phyloP scores from a whole-genome alignment of 192 early-diverging fungal species.

The Ramicandelaber brevisporus region DNA sequence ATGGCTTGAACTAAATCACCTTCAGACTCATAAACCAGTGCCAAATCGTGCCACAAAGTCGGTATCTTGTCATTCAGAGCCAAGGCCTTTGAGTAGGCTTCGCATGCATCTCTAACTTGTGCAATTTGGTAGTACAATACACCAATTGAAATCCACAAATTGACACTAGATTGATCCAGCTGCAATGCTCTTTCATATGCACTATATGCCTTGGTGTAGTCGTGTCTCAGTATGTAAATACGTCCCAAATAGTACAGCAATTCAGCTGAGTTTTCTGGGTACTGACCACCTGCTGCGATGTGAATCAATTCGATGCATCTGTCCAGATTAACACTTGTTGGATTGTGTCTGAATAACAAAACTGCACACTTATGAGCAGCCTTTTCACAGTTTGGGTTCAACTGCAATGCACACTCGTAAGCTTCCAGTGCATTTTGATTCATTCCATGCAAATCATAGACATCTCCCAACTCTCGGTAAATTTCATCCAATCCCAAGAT shows the following conservation, averaged over 20 bases:
- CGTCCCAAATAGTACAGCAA: conserved; percentile 88
- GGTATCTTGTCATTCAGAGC: too few relatives aligned
- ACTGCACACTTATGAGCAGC: too few relatives aligned
- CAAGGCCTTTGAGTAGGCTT: conserved; percentile 89
- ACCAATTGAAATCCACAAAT: conserved; percentile 98
- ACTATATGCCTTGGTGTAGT: conserved; percentile 87
- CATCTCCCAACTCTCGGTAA: too few relatives aligned
- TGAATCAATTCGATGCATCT: too few relatives aligned
- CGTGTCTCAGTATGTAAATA: conserved; percentile 87
- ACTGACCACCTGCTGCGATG: too few relatives aligned
- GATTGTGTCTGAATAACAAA: conserved; percentile 22
- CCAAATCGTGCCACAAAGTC: too few relatives aligned
- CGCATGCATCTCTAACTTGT: conserved; percentile 79
- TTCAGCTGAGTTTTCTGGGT: conserved; percentile 71
- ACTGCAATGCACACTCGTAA: conserved; percentile 74
- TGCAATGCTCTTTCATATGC: conserved; percentile 94
- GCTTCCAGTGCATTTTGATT: too few relatives aligned
- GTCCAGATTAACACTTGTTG: too few relatives aligned
- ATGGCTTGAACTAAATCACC: too few relatives aligned
- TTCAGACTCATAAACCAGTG: too few relatives aligned
- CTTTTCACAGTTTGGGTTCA: conserved; percentile 93
- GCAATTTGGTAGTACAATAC: conserved; percentile 94
- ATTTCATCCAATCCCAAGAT: too few relatives aligned
- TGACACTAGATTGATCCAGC: conserved; percentile 76
- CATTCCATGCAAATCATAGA: too few relatives aligned